These are phyloP conservation scores for Plicaturopsis crispa DNA, from an alignment of 768 basidiomycete species.

Conservation along the genomic window DNA sequence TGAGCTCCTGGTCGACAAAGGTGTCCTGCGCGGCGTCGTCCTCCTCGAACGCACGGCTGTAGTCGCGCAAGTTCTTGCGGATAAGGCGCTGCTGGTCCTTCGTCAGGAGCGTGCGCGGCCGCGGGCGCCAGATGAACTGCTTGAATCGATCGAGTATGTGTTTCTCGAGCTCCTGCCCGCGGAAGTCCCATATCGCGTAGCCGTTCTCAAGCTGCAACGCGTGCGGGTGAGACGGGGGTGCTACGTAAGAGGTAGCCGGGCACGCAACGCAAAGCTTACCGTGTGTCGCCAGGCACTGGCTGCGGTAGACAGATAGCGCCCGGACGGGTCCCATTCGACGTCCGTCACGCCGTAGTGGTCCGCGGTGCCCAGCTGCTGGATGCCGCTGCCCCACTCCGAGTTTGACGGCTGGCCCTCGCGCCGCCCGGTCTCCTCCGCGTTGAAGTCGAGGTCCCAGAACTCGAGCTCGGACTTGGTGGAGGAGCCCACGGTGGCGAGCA, in stretches of 20 bases:
- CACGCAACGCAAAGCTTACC: slow-evolving; percentile 36
- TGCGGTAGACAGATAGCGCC: slow-evolving; percentile 86
- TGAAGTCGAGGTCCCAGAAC: slow-evolving; percentile 98
- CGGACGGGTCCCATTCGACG: slow-evolving; percentile 97
- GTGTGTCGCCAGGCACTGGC: slow-evolving; percentile 95
- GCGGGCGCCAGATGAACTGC: slow-evolving; percentile 97
- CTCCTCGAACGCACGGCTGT: slow-evolving; percentile 88
- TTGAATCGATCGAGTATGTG: slow-evolving; percentile 92
- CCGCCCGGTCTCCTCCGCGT: slow-evolving; percentile 50
- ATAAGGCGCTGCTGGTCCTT: slow-evolving; percentile 86
- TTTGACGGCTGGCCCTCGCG: slow-evolving; percentile 38
- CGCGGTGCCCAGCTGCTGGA: slow-evolving; percentile 76
- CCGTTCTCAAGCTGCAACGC: slow-evolving; percentile 83
- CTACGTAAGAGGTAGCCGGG: neutral
- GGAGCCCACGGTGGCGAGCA: slow-evolving; percentile 93
- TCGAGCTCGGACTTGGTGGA: slow-evolving; percentile 95
- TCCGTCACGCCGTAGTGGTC: slow-evolving; percentile 98
- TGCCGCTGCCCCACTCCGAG: slow-evolving; percentile 79
- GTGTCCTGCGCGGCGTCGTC: slow-evolving; percentile 95
- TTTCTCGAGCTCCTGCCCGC: slow-evolving; percentile 90
- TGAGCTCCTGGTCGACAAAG: slow-evolving; percentile 88
- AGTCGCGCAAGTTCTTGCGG: slow-evolving; percentile 85
- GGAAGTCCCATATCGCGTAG: slow-evolving; percentile 96
- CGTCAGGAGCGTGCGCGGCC: slow-evolving; percentile 80
- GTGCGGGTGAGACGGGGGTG: too few species aligned